phyloP scores from a whole-genome alignment of 129 eudicot species.

The Arctium lappa region DNA sequence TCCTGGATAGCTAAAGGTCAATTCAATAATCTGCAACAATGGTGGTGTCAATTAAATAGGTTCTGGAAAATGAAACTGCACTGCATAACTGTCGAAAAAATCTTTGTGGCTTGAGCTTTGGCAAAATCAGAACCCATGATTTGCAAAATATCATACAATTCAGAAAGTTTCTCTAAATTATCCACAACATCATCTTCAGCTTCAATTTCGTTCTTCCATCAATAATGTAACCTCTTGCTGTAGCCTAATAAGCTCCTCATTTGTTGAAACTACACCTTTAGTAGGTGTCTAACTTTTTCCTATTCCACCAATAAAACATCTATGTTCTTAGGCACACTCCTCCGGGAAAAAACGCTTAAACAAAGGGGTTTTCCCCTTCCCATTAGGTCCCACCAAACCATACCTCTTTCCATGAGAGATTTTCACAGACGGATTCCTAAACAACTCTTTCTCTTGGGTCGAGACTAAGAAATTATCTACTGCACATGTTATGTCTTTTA shows the following conservation, averaged over 20 bases:
- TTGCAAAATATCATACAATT: conserved; percentile 53
- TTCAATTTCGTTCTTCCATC: conserved; percentile 4
- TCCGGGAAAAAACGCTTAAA: conserved; percentile 7
- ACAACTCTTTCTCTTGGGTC: conserved; percentile 65
- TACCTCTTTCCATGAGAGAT: conserved; percentile 77
- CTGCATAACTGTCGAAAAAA: conserved; percentile 50
- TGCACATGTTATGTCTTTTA: conserved; percentile 50
- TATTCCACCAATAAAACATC: conserved; percentile 72
- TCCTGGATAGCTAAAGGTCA: conserved; percentile 51
- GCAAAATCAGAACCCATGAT: conserved; percentile 71
- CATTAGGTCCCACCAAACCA: conserved; percentile 76
- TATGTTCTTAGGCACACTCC: conserved; percentile 68
- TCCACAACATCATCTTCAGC: conserved; percentile 26
- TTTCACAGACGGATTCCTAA: conserved; percentile 52
- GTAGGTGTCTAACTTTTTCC: conserved; percentile 66
- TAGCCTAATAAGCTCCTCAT: conserved; percentile 54
- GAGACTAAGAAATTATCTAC: conserved; percentile 66
- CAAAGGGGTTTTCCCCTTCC: conserved; percentile 68
- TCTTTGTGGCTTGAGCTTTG: conserved; percentile 72
- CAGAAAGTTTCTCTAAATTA: conserved; percentile 56
- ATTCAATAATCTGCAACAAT: conserved; percentile 55
- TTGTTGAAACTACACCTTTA: conserved; percentile 71
- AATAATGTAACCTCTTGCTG: conserved; percentile 53
- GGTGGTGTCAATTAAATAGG: conserved; percentile 60
- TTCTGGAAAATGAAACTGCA: conserved; percentile 58